These are phyloP conservation scores for Discostella stelligera DNA, from an alignment of 352 stramenopile genomes.

Conservation along the genomic window DNA sequence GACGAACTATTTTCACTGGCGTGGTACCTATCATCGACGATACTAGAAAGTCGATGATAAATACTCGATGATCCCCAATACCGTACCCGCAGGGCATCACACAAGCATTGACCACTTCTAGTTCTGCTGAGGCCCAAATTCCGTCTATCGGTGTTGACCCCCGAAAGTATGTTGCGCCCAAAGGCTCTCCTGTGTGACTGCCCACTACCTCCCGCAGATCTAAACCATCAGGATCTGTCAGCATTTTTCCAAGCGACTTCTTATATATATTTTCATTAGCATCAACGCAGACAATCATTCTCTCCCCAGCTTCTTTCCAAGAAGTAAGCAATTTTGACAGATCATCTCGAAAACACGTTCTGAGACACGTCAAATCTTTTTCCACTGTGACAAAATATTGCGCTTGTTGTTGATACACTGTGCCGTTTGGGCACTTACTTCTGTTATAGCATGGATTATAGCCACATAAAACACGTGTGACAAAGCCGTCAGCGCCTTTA, in stretches of 20 bases:
- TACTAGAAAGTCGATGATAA: slow-evolving; percentile 13
- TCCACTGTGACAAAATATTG: background rate
- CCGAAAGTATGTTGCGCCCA: slow-evolving; percentile 14
- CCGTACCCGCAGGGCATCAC: slow-evolving; percentile 32
- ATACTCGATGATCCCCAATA: background rate
- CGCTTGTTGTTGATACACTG: slow-evolving; percentile 22
- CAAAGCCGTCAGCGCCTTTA: no score
- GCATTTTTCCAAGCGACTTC: background rate
- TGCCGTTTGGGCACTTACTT: background rate
- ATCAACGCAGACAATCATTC: slow-evolving; percentile 12
- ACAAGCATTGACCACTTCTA: background rate
- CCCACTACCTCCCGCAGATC: slow-evolving; percentile 11
- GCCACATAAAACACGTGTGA: no score
- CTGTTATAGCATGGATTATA: slow-evolving; percentile 21
- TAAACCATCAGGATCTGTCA: slow-evolving; percentile 1
- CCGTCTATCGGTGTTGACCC: slow-evolving; percentile 16
- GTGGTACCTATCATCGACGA: background rate
- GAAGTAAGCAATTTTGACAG: background rate
- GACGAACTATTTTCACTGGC: background rate
- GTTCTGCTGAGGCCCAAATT: background rate
- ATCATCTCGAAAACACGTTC: slow-evolving; percentile 9
- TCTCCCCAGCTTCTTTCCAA: slow-evolving; percentile 11
- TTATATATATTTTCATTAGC: slow-evolving; percentile 32
- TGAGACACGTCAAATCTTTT: background rate
- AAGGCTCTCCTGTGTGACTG: background rate